A percentile compares a stretch with the other conserved stretches of the same genome.
Conservation (phyloP, 306 rosid species). For the Alnus rubra region DNA sequence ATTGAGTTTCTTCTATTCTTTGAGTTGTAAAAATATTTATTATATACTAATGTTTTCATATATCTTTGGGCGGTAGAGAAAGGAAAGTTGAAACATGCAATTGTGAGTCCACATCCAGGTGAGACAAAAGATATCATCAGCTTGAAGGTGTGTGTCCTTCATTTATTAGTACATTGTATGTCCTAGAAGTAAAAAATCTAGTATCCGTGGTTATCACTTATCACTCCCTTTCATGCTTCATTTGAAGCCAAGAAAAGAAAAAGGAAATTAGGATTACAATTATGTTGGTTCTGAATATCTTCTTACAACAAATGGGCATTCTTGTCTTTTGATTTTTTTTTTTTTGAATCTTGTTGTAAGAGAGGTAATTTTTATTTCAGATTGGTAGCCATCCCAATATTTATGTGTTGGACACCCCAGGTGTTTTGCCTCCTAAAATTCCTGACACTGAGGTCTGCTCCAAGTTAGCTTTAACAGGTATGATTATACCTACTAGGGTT, state of each 20-base stretch:
- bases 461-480: constrained; percentile 86
- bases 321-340: background rate
- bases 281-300: background rate
- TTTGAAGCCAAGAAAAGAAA: background rate
- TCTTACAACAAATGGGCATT: background rate
- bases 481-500: constrained; percentile 12
- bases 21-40: background rate
- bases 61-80: constrained; percentile 51
- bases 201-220: background rate
- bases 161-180: constrained; percentile 10
- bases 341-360: constrained; percentile 16
- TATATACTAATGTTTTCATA: background rate
- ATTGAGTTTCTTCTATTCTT: background rate
- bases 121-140: constrained; percentile 84
- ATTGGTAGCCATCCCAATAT: constrained; percentile 94
- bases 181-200: constrained; percentile 2
- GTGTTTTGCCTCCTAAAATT: constrained; percentile 65
- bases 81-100: constrained; percentile 79
- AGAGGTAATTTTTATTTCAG: constrained; percentile 44
- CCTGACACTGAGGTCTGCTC: constrained; percentile 53
- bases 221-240: background rate
- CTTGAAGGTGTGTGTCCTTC: constrained; percentile 57
- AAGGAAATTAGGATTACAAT: background rate
- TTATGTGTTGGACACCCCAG: constrained; percentile 85
- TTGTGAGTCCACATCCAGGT: constrained; percentile 76